phyloP scores from a whole-genome alignment of 768 basidiomycete species.

The Lactarius trivialis region DNA sequence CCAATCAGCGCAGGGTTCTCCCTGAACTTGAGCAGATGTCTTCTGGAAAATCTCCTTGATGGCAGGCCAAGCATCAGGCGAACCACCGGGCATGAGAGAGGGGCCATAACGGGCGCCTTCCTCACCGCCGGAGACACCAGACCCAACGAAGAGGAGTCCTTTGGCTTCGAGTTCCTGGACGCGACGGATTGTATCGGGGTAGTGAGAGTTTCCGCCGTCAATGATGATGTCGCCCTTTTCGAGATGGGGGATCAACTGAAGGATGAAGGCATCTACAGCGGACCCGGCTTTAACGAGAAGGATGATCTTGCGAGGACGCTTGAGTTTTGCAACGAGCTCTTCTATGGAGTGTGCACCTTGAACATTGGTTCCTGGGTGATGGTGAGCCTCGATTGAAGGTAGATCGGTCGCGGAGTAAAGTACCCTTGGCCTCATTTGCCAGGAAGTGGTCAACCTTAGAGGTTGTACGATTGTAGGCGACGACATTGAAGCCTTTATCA shows the following conservation, averaged over 20 bases:
- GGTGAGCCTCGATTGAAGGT: slow-evolving; percentile 22
- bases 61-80: slow-evolving; percentile 85
- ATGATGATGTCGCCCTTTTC: slow-evolving; percentile 98
- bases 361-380: slow-evolving; percentile 75
- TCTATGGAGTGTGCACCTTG: slow-evolving; percentile 91
- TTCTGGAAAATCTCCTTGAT: slow-evolving; percentile 99
- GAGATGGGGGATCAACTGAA: slow-evolving; percentile 80
- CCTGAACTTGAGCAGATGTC: slow-evolving; percentile 89
- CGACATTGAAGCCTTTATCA: slow-evolving; percentile 97
- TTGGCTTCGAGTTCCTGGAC: slow-evolving; percentile 88
- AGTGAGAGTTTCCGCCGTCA: slow-evolving; percentile 99
- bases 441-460: slow-evolving; percentile 96
- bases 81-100: slow-evolving; percentile 99
- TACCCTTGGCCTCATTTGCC: slow-evolving; percentile 96
- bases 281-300: slow-evolving; percentile 97
- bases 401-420: slow-evolving; percentile 27
- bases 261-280: slow-evolving; percentile 95
- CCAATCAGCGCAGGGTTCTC: slow-evolving; percentile 99
- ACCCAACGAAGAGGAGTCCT: slow-evolving; percentile 94
- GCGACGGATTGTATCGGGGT: slow-evolving; percentile 96
- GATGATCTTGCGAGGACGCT: slow-evolving; percentile 93
- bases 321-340: slow-evolving; percentile 89
- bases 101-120: slow-evolving; percentile 97
- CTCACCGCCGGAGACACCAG: slow-evolving; percentile 98
- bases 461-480: slow-evolving; percentile 95